Percentiles rank a stretch among this genome's conserved stretches.
Evolutionary conservation across 2,329 filamentous ascomycete species (phyloP).

Genomic region (Fusarium sp.): DNA sequence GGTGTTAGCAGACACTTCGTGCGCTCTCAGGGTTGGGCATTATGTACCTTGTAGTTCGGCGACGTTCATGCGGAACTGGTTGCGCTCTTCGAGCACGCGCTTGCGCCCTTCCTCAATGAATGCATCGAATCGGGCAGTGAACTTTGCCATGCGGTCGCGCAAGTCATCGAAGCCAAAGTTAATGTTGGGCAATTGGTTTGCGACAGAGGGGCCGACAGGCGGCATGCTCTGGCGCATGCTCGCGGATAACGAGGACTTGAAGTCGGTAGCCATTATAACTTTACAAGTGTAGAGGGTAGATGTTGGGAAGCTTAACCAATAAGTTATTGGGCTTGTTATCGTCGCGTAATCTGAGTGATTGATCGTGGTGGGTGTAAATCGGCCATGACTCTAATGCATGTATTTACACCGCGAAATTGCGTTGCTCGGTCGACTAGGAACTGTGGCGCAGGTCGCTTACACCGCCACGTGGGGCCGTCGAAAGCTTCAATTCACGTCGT

Average conservation of each 20-base stretch:
- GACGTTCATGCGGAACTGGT: slow-evolving; percentile 91
- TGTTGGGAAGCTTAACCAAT: background rate
- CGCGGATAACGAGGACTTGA: slow-evolving; percentile 78
- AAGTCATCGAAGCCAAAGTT: slow-evolving; percentile 98
- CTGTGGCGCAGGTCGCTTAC: slow-evolving; percentile 47
- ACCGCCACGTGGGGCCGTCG: slow-evolving; percentile 49
- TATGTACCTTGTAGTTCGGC: slow-evolving; percentile 89
- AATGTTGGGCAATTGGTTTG: slow-evolving; percentile 86
- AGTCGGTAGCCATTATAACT: slow-evolving; percentile 69
- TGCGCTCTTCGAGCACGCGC: slow-evolving; percentile 91
- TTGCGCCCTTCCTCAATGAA: slow-evolving; percentile 95
- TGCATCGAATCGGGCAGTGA: slow-evolving; percentile 89
- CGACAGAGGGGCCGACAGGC: slow-evolving; percentile 75
- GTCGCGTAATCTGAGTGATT: slow-evolving; percentile 5
- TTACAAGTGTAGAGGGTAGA: too few species aligned
- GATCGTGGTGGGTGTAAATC: slow-evolving; percentile 13
- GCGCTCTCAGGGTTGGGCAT: slow-evolving; percentile 23
- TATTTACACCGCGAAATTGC: slow-evolving; percentile 44
- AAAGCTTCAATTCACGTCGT: slow-evolving; percentile 45
- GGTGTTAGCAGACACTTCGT: slow-evolving; percentile 2
- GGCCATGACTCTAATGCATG: slow-evolving; percentile 5
- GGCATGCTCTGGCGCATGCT: slow-evolving; percentile 73
- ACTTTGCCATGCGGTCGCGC: slow-evolving; percentile 94
- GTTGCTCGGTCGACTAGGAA: slow-evolving; percentile 52
- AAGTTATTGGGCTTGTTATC: background rate